These are phyloP conservation scores for Phoma sp. DNA, from an alignment of 2,329 filamentous ascomycete species.

Conservation along the genomic window DNA sequence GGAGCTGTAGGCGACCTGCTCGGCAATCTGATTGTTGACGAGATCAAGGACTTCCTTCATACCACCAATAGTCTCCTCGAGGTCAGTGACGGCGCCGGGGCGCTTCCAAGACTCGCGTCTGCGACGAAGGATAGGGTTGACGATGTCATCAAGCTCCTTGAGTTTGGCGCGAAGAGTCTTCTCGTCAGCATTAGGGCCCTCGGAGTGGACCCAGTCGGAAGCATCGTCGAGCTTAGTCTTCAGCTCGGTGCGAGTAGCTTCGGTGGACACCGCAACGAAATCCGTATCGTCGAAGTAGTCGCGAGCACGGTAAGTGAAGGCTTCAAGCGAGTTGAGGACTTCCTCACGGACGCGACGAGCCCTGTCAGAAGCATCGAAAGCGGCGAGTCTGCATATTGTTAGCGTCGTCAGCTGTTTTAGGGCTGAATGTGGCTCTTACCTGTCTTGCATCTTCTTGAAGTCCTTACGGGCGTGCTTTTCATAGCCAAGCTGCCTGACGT, in stretches of 20 bases:
- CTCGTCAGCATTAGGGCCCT: slow-evolving; percentile 76
- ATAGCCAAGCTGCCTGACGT: slow-evolving; percentile 55
- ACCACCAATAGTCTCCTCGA: slow-evolving; percentile 75
- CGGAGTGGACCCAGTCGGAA: slow-evolving; percentile 91
- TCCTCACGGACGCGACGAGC: slow-evolving; percentile 81
- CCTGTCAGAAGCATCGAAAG: slow-evolving; percentile 86
- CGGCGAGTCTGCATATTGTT: slow-evolving; percentile 66
- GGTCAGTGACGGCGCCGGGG: slow-evolving; percentile 69
- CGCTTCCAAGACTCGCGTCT: slow-evolving; percentile 74
- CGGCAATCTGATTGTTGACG: slow-evolving; percentile 75
- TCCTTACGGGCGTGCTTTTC: slow-evolving; percentile 66
- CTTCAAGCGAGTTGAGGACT: slow-evolving; percentile 89
- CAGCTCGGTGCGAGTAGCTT: slow-evolving; percentile 70
- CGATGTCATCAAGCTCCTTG: slow-evolving; percentile 77
- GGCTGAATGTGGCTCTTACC: slow-evolving; percentile 35
- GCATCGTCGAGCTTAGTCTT: slow-evolving; percentile 70
- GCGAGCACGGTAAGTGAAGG: slow-evolving; percentile 85
- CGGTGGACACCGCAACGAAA: slow-evolving; percentile 75
- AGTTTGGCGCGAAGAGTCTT: slow-evolving; percentile 78
- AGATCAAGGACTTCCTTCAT: slow-evolving; percentile 73
- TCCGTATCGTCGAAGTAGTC: slow-evolving; percentile 79
- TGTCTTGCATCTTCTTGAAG: slow-evolving; percentile 65
- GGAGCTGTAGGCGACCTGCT: slow-evolving; percentile 63
- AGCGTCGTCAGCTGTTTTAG: slow-evolving; percentile 7
- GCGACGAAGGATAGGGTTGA: slow-evolving; percentile 77